Evolutionary conservation across 2,329 filamentous ascomycete species (phyloP), one percentile per base, ranked within the genome.

Genomic region (Colletotrichum lentis): DNA sequence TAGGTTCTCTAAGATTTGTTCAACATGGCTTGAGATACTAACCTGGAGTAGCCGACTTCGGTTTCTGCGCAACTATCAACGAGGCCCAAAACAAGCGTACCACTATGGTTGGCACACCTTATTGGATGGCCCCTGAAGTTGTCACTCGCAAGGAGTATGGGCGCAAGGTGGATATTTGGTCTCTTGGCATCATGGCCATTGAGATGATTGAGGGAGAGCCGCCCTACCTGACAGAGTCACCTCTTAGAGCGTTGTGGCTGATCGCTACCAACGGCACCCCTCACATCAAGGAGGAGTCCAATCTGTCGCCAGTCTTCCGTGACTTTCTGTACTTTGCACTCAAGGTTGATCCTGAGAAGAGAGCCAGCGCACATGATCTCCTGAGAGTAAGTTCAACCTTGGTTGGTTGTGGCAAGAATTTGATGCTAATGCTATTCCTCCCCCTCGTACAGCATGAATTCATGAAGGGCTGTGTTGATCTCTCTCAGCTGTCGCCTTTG

Each of bases 121-220:
- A 99, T 80, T 99, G 96, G 96, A 99, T 99, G 96, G 96, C 96
- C 1, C 96, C 96, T 3, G 96, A 99, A 80, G 95, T 99, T 24
- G 96, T 99, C 35, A 98, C 94, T 7, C 86, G 94, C 49, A 98
- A 98, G 79, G 96, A 98, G 80, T 99, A 99, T 80, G 96, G 96
- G 72, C 91, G 95, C 71, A 99, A 98, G 80, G 95, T 99, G 62
- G 96, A 99, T 76, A 97, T 99, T 73, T 99, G 96, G 96, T 97
- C 93, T 67, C 83, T 99, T 52, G 96, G 96, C 67, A 99, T 99
- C 81, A 98, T 99, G 96, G 94, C 96, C 8, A 98, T 99, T 75
- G 96, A 99, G 80, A 99, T 99, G 96, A 97, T 99, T 72, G 96
- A 98, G 81, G 96, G 95, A 77, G 96, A 98, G 79, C 96, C 96